These are phyloP conservation scores for Carex parvula DNA, from an alignment of 176 grass and related monocot species.

Conservation along the genomic window DNA sequence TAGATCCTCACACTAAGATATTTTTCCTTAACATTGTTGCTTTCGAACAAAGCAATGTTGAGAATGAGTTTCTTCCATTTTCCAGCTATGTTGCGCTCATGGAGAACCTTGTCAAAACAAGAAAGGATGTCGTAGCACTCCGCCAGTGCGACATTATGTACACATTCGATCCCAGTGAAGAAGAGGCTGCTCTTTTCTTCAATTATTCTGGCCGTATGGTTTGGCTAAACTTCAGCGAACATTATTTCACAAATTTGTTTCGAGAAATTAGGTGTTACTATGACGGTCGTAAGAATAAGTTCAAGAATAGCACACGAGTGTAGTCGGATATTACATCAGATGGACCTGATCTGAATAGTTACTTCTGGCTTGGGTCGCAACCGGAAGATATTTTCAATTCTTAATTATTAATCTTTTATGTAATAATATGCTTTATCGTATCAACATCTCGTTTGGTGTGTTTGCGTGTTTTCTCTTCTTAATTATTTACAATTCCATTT, in stretches of 20 bases:
- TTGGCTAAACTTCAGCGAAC: not conserved
- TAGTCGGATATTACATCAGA: not conserved
- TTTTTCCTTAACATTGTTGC: constrained; percentile 15
- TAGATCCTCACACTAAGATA: not conserved
- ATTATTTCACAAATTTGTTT: constrained; percentile 12
- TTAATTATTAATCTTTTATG: not conserved
- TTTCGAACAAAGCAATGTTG: constrained; percentile 15
- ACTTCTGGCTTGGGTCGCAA: not conserved
- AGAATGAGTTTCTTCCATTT: not conserved
- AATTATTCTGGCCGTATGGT: not conserved
- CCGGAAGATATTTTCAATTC: not conserved
- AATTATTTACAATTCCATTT: not conserved
- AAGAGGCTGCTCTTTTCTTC: constrained; percentile 9
- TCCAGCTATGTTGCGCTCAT: not conserved
- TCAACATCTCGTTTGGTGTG: not conserved
- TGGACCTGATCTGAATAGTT: not conserved
- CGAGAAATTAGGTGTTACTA: not conserved
- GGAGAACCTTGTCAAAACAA: constrained; percentile 22
- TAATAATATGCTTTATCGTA: not conserved
- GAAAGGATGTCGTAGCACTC: not conserved
- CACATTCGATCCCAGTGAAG: constrained; percentile 4
- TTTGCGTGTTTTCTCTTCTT: not conserved
- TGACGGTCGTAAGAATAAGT: not conserved
- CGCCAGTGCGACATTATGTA: not conserved
- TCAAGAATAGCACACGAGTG: too few species aligned